Percentiles rank a stretch among this genome's conserved stretches.
Evolutionary conservation across 441 rosid species (phyloP).

Genomic region (Eutrema salsugineum): DNA sequence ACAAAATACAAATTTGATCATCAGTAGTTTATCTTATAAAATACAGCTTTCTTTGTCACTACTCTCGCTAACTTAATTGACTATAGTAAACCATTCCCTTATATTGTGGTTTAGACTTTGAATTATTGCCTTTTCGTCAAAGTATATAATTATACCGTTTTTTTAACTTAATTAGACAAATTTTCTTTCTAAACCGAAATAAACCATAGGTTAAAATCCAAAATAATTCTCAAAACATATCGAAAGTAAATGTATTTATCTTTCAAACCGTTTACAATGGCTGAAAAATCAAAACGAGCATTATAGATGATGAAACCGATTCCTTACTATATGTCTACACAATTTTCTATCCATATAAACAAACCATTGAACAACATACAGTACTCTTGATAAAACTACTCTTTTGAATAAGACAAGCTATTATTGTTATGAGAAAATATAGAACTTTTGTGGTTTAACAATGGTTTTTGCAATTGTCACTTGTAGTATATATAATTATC

Average conservation of each 20-base stretch:
- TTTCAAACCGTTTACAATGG: neutral
- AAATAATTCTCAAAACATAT: neutral
- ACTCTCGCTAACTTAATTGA: neutral
- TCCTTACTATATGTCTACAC: no score
- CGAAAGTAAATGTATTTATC: neutral
- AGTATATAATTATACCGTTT: neutral
- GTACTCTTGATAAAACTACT: no score
- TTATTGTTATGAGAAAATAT: no score
- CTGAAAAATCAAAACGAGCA: neutral
- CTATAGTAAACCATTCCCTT: conserved; percentile 26
- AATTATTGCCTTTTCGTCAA: conserved; percentile 17
- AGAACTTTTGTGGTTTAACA: no score
- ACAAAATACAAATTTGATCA: conserved; percentile 8
- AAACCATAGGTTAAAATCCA: neutral
- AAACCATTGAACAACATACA: no score
- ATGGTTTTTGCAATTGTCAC: no score
- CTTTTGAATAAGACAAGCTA: no score
- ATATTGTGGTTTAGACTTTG: conserved; percentile 26
- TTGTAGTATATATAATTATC: neutral
- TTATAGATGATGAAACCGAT: no score
- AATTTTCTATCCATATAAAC: no score
- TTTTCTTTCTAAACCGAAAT: neutral
- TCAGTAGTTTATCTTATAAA: neutral
- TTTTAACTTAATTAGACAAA: neutral
- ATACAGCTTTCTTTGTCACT: conserved; percentile 25